Percentiles rank a stretch among this genome's conserved stretches.
These are phyloP conservation scores for Stenogyne calaminthoides DNA, from an alignment of 305 asterid genomes.

Conservation along the genomic window DNA sequence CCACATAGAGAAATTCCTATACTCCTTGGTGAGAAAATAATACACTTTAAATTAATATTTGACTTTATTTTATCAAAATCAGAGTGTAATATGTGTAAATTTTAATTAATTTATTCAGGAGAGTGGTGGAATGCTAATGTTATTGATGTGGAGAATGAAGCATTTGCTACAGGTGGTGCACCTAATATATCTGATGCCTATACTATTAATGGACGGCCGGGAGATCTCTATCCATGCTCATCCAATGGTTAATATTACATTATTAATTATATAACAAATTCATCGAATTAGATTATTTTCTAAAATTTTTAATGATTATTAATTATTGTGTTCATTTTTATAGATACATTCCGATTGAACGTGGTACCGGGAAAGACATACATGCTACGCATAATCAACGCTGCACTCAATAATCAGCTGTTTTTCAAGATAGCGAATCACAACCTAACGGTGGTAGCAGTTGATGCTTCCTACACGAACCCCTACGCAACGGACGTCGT, in stretches of 20 bases:
- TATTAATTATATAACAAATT: background rate
- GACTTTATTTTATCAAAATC: too few species aligned
- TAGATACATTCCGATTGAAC: constrained; percentile 38
- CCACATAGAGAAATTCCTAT: too few species aligned
- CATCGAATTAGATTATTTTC: too few species aligned
- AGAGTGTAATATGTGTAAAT: too few species aligned
- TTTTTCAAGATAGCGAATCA: too few species aligned
- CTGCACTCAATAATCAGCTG: too few species aligned
- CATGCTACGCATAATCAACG: constrained; percentile 67
- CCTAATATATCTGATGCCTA: constrained; percentile 53
- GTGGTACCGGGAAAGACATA: constrained; percentile 54
- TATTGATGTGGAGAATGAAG: constrained; percentile 46
- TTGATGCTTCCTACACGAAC: too few species aligned
- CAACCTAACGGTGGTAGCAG: too few species aligned
- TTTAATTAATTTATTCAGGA: constrained; percentile 34
- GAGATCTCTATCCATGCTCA: constrained; percentile 59
- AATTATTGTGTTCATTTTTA: background rate
- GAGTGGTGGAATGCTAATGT: constrained; percentile 68
- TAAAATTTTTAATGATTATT: too few species aligned
- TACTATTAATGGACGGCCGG: constrained; percentile 60
- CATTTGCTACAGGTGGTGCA: constrained; percentile 41
- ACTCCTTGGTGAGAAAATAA: too few species aligned
- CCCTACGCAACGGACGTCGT: too few species aligned
- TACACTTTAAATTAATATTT: too few species aligned
- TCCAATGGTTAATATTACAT: constrained; percentile 37